A percentile compares a stretch with the other conserved stretches of the same genome.
Conservation (phyloP, 345 rosid genomes). For the Kernera saxatilis region DNA sequence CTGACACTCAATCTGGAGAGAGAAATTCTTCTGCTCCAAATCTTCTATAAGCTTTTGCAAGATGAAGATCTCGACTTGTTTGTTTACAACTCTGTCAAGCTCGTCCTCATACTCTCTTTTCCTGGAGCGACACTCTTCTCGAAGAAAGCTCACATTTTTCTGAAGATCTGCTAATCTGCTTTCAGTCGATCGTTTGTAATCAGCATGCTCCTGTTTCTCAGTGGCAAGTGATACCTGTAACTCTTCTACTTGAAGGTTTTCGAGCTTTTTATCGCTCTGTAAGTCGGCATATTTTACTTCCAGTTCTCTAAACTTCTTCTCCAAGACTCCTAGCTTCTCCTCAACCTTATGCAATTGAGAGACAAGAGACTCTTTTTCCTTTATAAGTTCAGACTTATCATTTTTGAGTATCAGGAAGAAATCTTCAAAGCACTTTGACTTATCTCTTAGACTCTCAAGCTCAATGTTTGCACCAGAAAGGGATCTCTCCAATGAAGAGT, state of each 20-base stretch:
- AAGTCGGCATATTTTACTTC: conserved; percentile 49
- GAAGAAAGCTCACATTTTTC: conserved; percentile 54
- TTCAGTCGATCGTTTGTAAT: conserved; percentile 52
- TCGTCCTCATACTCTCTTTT: conserved; percentile 86
- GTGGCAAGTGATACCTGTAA: conserved; percentile 48
- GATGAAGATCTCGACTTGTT: conserved; percentile 74
- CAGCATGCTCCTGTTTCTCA: conserved; percentile 56
- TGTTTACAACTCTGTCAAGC: conserved; percentile 74
- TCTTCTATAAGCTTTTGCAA: conserved; percentile 70
- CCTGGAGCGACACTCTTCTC: conserved; percentile 59
- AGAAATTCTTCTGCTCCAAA: conserved; percentile 59
- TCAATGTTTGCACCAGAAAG: conserved; percentile 62
- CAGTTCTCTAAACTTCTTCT: conserved; percentile 59
- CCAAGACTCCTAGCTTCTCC: conserved; percentile 55
- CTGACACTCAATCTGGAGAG: conserved; percentile 65
- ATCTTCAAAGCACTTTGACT: conserved; percentile 71
- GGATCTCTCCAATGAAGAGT: conserved; percentile 48
- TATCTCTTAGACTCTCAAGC: conserved; percentile 61
- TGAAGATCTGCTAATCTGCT: conserved; percentile 65
- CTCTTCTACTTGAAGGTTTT: conserved; percentile 47
- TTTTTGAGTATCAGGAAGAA: conserved; percentile 53
- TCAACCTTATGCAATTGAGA: conserved; percentile 55
- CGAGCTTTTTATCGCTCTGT: conserved; percentile 58
- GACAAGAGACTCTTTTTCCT: conserved; percentile 49
- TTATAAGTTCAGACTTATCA: conserved; percentile 59